Conservation (phyloP, 345 rosid genomes). For the Barbarea vulgaris region DNA sequence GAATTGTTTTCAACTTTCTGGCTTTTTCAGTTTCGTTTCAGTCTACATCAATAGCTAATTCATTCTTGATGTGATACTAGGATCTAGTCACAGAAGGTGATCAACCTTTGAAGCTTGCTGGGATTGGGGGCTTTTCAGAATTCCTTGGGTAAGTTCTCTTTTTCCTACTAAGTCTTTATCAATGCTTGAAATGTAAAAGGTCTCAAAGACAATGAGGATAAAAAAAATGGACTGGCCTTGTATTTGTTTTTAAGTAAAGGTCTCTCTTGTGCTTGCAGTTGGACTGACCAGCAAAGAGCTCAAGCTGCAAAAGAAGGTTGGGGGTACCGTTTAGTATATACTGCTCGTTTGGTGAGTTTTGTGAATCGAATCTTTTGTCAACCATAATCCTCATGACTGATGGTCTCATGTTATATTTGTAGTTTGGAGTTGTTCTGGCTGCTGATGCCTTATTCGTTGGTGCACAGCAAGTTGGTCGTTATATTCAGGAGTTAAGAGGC, state of each 20-base stretch:
- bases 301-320: constrained; percentile 93
- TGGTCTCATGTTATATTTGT: constrained; percentile 16
- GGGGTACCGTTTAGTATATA: constrained; percentile 73
- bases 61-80: constrained; percentile 39
- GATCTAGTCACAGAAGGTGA: constrained; percentile 85
- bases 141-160: constrained; percentile 75
- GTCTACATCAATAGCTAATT: neutral
- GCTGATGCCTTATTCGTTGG: constrained; percentile 82
- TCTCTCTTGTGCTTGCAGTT: constrained; percentile 46
- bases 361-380: neutral
- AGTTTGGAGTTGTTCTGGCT: constrained; percentile 73
- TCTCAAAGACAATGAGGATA: neutral
- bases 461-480: constrained; percentile 70
- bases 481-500: constrained; percentile 69
- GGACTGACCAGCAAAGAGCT: constrained; percentile 96
- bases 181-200: constrained; percentile 15
- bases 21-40: constrained; percentile 26
- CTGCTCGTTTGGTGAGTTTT: constrained; percentile 75
- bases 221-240: neutral
- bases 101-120: constrained; percentile 79
- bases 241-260: neutral
- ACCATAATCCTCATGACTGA: constrained; percentile 1
- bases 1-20: constrained; percentile 15
- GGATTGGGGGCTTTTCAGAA: constrained; percentile 87
- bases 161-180: constrained; percentile 1